phyloP scores from a whole-genome alignment of 441 rosid species.

The Lepidium campestre region DNA sequence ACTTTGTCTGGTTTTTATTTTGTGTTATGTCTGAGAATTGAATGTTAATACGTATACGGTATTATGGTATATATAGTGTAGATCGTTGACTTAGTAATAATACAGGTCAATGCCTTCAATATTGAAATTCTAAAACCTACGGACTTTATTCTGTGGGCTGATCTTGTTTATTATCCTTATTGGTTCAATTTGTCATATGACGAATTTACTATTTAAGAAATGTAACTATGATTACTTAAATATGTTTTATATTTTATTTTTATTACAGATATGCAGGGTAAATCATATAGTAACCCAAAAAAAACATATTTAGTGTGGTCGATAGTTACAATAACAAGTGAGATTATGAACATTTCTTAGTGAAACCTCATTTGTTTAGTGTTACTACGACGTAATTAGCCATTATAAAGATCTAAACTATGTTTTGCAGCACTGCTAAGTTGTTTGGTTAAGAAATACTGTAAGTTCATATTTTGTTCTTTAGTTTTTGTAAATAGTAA shows the following conservation, averaged over 20 bases:
- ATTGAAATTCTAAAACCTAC: slow-evolving; percentile 1
- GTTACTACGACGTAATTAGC: neutral
- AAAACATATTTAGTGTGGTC: no score
- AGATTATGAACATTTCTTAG: neutral
- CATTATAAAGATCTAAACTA: neutral
- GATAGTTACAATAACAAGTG: no score
- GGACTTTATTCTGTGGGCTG: slow-evolving; percentile 15
- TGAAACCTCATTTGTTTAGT: neutral
- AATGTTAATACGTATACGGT: neutral
- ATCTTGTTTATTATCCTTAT: neutral
- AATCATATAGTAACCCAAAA: no score
- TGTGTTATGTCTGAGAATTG: neutral
- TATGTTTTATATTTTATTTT: neutral
- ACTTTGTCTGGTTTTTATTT: neutral
- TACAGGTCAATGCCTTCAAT: neutral
- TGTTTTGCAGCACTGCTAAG: neutral
- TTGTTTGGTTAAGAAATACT: neutral
- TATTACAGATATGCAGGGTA: no score
- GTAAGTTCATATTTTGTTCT: neutral
- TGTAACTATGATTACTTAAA: neutral
- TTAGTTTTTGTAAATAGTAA: neutral
- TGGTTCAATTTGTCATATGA: neutral
- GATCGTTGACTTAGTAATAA: neutral
- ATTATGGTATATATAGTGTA: slow-evolving; percentile 1
- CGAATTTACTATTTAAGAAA: neutral